Conservation (phyloP, 2,329 filamentous ascomycete species). For the Talaromyces atroroseus region DNA sequence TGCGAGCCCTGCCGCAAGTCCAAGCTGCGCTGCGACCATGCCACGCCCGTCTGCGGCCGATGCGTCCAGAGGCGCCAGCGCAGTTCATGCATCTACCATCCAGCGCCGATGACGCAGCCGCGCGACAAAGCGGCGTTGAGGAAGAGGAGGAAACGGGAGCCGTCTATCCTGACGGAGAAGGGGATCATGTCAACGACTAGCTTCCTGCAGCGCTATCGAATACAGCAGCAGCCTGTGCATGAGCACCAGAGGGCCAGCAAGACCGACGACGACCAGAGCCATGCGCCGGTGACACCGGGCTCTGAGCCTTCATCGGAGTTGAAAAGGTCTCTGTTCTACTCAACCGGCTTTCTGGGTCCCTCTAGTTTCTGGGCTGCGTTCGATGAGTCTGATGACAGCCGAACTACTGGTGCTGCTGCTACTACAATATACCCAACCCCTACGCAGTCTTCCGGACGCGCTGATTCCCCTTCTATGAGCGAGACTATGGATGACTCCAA, state of each 20-base stretch:
- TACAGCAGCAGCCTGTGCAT: background rate
- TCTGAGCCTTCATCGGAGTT: background rate
- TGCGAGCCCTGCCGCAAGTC: slow-evolving; percentile 23
- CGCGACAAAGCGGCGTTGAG: background rate
- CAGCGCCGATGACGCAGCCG: slow-evolving; percentile 15
- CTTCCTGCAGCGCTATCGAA: slow-evolving; percentile 10
- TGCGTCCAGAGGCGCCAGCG: slow-evolving; percentile 14
- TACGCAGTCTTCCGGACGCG: background rate
- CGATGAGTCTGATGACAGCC: slow-evolving; percentile 12
- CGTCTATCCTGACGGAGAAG: slow-evolving; percentile 4
- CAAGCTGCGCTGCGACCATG: slow-evolving; percentile 22
- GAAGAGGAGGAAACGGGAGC: slow-evolving; percentile 10
- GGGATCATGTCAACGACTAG: background rate
- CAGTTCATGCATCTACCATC: slow-evolving; percentile 17
- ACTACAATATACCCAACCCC: background rate
- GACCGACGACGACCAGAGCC: background rate
- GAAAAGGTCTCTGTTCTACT: background rate
- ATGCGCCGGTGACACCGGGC: background rate
- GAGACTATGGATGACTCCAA: slow-evolving; percentile 1
- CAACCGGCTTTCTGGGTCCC: slow-evolving; percentile 19
- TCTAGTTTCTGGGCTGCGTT: slow-evolving; percentile 19
- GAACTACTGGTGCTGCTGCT: background rate
- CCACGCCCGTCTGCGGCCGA: slow-evolving; percentile 17
- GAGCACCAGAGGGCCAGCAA: background rate
- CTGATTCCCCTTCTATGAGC: background rate